Evolutionary conservation across 2,329 filamentous ascomycete species (phyloP).

Genomic region (Byssothecium circinans): DNA sequence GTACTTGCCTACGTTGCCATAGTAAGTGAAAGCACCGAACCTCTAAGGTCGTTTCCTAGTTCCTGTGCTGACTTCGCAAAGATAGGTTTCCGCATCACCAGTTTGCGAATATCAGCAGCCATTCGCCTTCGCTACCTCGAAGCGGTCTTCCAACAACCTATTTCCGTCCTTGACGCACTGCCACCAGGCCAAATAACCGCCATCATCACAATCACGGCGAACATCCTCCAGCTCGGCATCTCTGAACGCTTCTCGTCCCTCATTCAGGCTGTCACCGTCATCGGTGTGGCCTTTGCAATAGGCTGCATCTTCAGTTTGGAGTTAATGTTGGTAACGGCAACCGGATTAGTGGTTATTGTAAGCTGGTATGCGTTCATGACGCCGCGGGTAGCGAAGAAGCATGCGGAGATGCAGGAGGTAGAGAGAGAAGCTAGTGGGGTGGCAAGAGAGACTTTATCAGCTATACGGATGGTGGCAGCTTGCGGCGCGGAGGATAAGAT

Average conservation of each 20-base stretch:
- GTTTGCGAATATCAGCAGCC: slow-evolving; percentile 28
- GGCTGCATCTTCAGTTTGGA: slow-evolving; percentile 31
- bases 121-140: slow-evolving; percentile 29
- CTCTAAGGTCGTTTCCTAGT: neutral
- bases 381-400: slow-evolving; percentile 18
- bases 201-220: slow-evolving; percentile 30
- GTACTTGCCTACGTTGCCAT: slow-evolving; percentile 58
- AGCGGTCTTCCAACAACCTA: slow-evolving; percentile 25
- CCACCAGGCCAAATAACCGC: slow-evolving; percentile 31
- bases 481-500: slow-evolving; percentile 27
- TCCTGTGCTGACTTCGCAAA: slow-evolving; percentile 9
- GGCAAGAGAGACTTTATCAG: slow-evolving; percentile 20
- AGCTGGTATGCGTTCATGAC: slow-evolving; percentile 24
- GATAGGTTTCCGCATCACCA: slow-evolving; percentile 30
- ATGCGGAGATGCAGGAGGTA: slow-evolving; percentile 17
- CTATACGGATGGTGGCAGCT: slow-evolving; percentile 28
- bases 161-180: slow-evolving; percentile 28
- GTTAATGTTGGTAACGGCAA: slow-evolving; percentile 28
- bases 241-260: slow-evolving; percentile 30
- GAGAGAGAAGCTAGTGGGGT: slow-evolving; percentile 24
- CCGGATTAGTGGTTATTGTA: slow-evolving; percentile 24
- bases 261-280: slow-evolving; percentile 27
- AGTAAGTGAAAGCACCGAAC: slow-evolving; percentile 34
- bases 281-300: slow-evolving; percentile 24
- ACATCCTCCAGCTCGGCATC: slow-evolving; percentile 31